A percentile compares a stretch with the other conserved stretches of the same genome.
These are phyloP conservation scores for Sporothrix protearum DNA, from an alignment of 2,329 filamentous ascomycete genomes.

Conservation along the genomic window DNA sequence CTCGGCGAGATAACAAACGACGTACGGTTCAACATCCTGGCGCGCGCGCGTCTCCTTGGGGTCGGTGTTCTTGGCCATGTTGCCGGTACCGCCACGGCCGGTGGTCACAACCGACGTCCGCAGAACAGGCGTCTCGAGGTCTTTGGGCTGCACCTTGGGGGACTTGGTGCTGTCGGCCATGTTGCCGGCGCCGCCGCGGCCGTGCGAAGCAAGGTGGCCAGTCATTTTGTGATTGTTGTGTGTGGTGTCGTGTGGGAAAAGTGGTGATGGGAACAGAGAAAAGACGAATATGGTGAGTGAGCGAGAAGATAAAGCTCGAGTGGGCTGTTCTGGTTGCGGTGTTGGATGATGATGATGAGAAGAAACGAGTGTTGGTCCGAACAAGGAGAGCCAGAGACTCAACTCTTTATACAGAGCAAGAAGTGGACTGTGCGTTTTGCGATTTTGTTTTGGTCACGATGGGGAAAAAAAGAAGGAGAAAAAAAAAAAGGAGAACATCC, in stretches of 20 bases:
- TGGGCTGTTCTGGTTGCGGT: background rate
- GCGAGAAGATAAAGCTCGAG: background rate
- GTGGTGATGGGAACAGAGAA: background rate
- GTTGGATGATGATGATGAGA: background rate
- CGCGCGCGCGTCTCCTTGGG: constrained; percentile 68
- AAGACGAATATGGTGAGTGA: background rate
- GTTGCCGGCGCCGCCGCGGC: constrained; percentile 76
- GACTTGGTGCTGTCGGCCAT: constrained; percentile 55
- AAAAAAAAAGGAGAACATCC: constrained; percentile 4
- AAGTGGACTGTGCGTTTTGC: constrained; percentile 12
- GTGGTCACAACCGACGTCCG: constrained; percentile 84
- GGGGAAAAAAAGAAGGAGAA: background rate
- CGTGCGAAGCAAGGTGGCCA: constrained; percentile 56
- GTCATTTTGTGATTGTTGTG: constrained; percentile 35
- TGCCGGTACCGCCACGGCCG: constrained; percentile 81
- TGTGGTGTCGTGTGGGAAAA: background rate
- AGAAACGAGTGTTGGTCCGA: background rate
- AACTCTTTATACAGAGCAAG: background rate
- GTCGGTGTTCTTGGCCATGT: constrained; percentile 75
- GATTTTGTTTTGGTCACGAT: constrained; percentile 17
- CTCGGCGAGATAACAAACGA: constrained; percentile 26
- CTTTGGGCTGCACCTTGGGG: constrained; percentile 50
- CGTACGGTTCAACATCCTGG: constrained; percentile 76
- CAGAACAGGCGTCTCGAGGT: constrained; percentile 77
- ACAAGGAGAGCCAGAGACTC: background rate